A percentile compares a stretch with the other conserved stretches of the same genome.
Conservation (phyloP, 2,329 filamentous ascomycete genomes). For the Fusarium newnesense region DNA sequence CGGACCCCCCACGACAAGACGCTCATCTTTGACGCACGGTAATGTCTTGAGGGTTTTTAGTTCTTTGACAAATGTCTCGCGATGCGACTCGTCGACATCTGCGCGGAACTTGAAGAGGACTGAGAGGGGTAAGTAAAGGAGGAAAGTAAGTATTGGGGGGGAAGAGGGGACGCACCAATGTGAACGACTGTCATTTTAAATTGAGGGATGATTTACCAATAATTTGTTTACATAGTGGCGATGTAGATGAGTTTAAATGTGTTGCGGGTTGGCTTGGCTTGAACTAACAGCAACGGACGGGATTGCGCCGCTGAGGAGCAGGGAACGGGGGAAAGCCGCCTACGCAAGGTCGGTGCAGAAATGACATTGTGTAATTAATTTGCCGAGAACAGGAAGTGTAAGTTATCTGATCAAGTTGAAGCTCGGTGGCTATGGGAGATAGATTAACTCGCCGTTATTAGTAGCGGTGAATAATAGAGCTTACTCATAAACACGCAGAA, state of each 20-base stretch:
- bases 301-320: not conserved
- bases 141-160: not conserved
- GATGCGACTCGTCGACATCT: constrained; percentile 55
- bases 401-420: not conserved
- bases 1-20: constrained; percentile 62
- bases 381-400: not conserved
- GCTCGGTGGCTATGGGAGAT: not conserved
- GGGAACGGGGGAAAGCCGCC: not conserved
- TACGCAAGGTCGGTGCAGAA: not conserved
- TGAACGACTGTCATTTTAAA: constrained; percentile 49
- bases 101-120: constrained; percentile 62
- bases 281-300: not conserved
- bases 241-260: not conserved
- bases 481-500: not conserved
- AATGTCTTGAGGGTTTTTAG: constrained; percentile 61
- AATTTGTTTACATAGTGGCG: too few relatives aligned
- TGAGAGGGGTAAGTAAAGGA: constrained; percentile 30
- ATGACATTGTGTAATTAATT: not conserved
- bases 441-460: not conserved
- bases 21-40: constrained; percentile 58
- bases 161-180: constrained; percentile 42
- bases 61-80: constrained; percentile 56
- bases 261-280: not conserved
- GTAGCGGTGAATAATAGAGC: too few relatives aligned
- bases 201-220: not conserved